Evolutionary conservation across 371 early-diverging fungal genomes (phyloP).

Genomic region (Encephalitozoon cuniculi): DNA sequence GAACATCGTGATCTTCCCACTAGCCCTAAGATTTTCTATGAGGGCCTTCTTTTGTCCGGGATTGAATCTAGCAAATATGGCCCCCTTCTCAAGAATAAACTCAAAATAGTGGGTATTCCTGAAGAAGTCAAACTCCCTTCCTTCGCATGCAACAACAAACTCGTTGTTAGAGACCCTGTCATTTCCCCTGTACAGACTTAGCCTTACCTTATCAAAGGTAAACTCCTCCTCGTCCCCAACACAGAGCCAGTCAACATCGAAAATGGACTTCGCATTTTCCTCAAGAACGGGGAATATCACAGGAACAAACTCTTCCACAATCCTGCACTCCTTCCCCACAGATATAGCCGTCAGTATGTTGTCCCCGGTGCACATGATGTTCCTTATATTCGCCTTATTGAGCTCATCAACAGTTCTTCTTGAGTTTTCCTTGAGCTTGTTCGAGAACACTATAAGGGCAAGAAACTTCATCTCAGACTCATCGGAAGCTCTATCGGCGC

Average conservation of each 20-base stretch:
- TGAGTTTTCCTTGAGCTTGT: slow-evolving; percentile 83
- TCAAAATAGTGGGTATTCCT: slow-evolving; percentile 26
- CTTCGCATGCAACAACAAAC: slow-evolving; percentile 58
- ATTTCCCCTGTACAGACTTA: slow-evolving; percentile 49
- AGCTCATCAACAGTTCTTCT: slow-evolving; percentile 71
- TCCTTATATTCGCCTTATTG: slow-evolving; percentile 73
- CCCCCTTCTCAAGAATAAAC: slow-evolving; percentile 48
- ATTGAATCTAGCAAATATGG: slow-evolving; percentile 88
- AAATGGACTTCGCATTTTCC: slow-evolving; percentile 28
- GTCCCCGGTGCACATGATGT: slow-evolving; percentile 97
- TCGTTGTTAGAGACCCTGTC: slow-evolving; percentile 49
- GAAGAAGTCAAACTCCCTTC: slow-evolving; percentile 56
- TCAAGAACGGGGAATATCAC: slow-evolving; percentile 56
- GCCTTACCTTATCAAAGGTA: slow-evolving; percentile 56
- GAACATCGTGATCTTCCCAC: slow-evolving; percentile 40
- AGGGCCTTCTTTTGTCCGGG: slow-evolving; percentile 78
- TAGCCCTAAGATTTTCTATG: slow-evolving; percentile 47
- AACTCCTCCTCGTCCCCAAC: slow-evolving; percentile 51
- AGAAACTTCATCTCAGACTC: slow-evolving; percentile 72
- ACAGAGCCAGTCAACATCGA: slow-evolving; percentile 55
- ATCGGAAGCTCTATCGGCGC: slow-evolving; percentile 47
- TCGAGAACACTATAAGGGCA: slow-evolving; percentile 92
- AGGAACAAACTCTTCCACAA: slow-evolving; percentile 62
- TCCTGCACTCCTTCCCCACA: slow-evolving; percentile 77
- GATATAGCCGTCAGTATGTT: slow-evolving; percentile 89